Evolutionary conservation across 345 rosid genomes (phyloP).

Genomic region (Heritiera fomes): DNA sequence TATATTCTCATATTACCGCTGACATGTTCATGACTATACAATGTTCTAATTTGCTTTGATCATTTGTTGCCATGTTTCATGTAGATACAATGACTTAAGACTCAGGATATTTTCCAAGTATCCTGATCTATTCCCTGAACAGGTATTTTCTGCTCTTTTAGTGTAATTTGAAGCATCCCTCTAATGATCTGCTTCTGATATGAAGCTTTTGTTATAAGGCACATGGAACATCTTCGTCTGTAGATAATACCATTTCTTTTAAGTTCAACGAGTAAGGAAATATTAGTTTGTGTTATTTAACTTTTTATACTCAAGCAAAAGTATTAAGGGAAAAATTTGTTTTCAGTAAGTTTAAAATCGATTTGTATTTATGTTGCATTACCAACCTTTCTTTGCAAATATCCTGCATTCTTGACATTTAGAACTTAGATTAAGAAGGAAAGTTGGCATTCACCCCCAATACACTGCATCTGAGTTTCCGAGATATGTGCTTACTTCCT

Average conservation of each 20-base stretch:
- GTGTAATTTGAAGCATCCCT: conserved; percentile 11
- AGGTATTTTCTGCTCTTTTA: conserved; percentile 48
- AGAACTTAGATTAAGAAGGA: conserved; percentile 3
- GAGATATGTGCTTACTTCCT: background rate
- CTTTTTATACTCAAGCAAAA: background rate
- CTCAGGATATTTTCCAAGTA: conserved; percentile 84
- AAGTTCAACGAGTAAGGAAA: background rate
- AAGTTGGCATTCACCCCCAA: background rate
- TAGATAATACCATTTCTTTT: background rate
- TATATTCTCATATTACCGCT: conserved; percentile 3
- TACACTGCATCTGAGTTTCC: background rate
- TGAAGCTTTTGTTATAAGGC: background rate
- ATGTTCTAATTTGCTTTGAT: conserved; percentile 12
- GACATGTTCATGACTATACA: background rate
- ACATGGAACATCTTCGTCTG: background rate
- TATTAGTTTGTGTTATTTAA: background rate
- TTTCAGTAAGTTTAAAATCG: background rate
- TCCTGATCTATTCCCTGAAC: conserved; percentile 84
- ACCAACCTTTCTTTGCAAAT: conserved; percentile 5
- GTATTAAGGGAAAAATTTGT: background rate
- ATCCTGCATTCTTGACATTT: background rate
- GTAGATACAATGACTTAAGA: conserved; percentile 79
- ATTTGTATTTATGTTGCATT: background rate
- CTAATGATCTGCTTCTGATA: background rate
- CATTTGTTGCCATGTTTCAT: conserved; percentile 9